phyloP scores from a whole-genome alignment of 2,329 filamentous ascomycete species.

The Venturia asperata region DNA sequence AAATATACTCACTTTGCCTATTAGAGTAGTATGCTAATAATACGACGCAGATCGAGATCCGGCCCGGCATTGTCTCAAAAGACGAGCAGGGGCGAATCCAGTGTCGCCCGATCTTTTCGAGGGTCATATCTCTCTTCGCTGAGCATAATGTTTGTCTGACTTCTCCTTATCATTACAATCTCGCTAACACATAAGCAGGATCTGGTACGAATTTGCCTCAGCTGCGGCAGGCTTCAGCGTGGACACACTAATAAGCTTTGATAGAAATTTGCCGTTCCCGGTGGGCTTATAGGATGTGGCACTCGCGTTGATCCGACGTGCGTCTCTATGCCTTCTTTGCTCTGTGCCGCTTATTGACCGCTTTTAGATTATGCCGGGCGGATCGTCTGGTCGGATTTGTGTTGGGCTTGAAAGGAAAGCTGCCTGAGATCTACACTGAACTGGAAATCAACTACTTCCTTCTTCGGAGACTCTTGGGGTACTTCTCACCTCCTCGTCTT shows the following conservation, averaged over 20 bases:
- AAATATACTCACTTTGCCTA: too few relatives aligned
- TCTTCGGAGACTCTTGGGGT: slow-evolving; percentile 77
- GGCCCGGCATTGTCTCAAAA: slow-evolving; percentile 95
- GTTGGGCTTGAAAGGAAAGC: slow-evolving; percentile 82
- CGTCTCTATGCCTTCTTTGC: too few relatives aligned
- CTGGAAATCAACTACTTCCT: slow-evolving; percentile 99
- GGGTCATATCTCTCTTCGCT: slow-evolving; percentile 84
- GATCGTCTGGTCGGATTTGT: slow-evolving; percentile 99
- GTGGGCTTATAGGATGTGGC: slow-evolving; percentile 60
- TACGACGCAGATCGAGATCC: slow-evolving; percentile 65
- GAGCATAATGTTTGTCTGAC: slow-evolving; percentile 66
- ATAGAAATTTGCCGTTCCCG: slow-evolving; percentile 93
- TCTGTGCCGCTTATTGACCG: too few relatives aligned
- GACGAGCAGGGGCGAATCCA: slow-evolving; percentile 90
- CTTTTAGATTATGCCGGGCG: slow-evolving; percentile 69
- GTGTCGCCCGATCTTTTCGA: slow-evolving; percentile 94
- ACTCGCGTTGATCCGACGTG: slow-evolving; percentile 88
- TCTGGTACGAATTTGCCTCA: too few relatives aligned
- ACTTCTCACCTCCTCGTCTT: background rate
- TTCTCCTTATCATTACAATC: too few relatives aligned
- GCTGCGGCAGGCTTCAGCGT: too few relatives aligned
- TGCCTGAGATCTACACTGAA: slow-evolving; percentile 96
- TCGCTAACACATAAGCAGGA: too few relatives aligned
- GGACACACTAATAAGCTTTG: slow-evolving; percentile 31
- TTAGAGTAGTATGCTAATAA: background rate